phyloP scores from a whole-genome alignment of 169 alveolate species.

The Cryptosporidium sp. region DNA sequence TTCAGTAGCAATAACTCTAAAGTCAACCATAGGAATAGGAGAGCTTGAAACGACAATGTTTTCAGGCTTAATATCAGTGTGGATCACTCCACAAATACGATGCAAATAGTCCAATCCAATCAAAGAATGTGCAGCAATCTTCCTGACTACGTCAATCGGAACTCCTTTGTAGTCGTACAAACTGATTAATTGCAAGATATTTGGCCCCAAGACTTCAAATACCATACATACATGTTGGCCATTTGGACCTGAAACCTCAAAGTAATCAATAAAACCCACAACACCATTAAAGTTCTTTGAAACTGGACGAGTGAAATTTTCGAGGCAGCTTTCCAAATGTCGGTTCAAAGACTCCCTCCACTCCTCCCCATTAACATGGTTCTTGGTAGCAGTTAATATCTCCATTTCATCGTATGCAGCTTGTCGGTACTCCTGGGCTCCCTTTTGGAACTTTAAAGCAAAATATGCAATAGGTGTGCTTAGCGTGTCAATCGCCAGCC shows the following conservation, averaged over 20 bases:
- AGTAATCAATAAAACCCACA: constrained; percentile 93
- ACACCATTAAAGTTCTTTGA: constrained; percentile 85
- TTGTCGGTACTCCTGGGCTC: constrained; percentile 96
- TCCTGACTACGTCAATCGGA: constrained; percentile 93
- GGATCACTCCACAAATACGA: constrained; percentile 96
- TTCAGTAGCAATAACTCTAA: constrained; percentile 69
- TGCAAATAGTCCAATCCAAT: constrained; percentile 98
- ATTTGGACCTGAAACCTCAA: constrained; percentile 95
- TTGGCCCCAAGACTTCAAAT: constrained; percentile 98
- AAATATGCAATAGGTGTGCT: constrained; percentile 90
- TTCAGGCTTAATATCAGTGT: constrained; percentile 99
- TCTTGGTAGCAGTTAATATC: constrained; percentile 89
- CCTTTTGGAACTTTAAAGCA: constrained; percentile 97
- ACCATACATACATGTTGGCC: constrained; percentile 98
- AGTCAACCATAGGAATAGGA: constrained; percentile 52
- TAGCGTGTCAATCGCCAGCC: constrained; percentile 95
- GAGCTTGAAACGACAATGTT: constrained; percentile 88
- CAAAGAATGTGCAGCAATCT: constrained; percentile 95
- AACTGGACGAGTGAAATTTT: constrained; percentile 35
- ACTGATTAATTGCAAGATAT: constrained; percentile 94
- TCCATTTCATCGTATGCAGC: constrained; percentile 98
- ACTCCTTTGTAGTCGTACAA: constrained; percentile 95
- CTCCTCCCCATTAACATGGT: constrained; percentile 78
- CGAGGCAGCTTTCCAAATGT: constrained; percentile 17
- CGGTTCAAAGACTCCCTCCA: constrained; percentile 82